Conservation (phyloP, 2,329 filamentous ascomycete genomes). For the Sporothrix phasma region DNA sequence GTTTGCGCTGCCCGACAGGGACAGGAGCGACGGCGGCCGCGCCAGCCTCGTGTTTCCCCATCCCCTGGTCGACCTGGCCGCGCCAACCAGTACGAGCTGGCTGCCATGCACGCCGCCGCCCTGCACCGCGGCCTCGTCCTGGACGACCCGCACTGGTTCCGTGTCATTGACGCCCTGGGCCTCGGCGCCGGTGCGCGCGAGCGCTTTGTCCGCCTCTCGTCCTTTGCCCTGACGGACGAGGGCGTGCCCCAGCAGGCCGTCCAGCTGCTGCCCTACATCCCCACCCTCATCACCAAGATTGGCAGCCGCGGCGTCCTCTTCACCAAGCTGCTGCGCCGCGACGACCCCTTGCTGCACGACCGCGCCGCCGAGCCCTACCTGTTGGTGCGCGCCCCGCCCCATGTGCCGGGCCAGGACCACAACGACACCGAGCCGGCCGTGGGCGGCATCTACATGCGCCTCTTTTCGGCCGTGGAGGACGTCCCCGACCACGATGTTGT, state of each 20-base stretch:
- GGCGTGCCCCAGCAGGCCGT: conserved; percentile 77
- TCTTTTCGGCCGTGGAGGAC: conserved; percentile 56
- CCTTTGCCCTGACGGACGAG: conserved; percentile 56
- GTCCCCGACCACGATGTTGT: conserved; percentile 57
- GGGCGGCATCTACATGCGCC: conserved; percentile 73
- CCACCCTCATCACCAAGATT: conserved; percentile 75
- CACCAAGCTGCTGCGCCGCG: conserved; percentile 56
- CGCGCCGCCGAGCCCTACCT: conserved; percentile 59
- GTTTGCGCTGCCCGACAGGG: conserved; percentile 38
- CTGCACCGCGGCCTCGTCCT: conserved; percentile 52
- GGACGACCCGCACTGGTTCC: conserved; percentile 63
- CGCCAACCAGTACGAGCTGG: conserved; percentile 74
- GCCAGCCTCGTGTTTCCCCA: conserved; percentile 40
- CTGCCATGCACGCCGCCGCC: conserved; percentile 66
- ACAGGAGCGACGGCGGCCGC: background rate
- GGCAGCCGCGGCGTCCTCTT: conserved; percentile 67
- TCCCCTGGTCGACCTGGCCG: conserved; percentile 60
- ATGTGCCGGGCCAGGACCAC: conserved; percentile 31
- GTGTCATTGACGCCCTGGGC: conserved; percentile 66
- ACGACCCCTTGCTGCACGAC: conserved; percentile 56
- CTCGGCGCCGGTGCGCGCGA: conserved; percentile 58
- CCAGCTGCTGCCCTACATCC: conserved; percentile 80
- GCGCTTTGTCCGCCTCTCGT: conserved; percentile 60
- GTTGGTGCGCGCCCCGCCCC: conserved; percentile 46
- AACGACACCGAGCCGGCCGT: conserved; percentile 32